phyloP scores from a whole-genome alignment of 1,139 yeast species.

The Eremothecium gossypii region DNA sequence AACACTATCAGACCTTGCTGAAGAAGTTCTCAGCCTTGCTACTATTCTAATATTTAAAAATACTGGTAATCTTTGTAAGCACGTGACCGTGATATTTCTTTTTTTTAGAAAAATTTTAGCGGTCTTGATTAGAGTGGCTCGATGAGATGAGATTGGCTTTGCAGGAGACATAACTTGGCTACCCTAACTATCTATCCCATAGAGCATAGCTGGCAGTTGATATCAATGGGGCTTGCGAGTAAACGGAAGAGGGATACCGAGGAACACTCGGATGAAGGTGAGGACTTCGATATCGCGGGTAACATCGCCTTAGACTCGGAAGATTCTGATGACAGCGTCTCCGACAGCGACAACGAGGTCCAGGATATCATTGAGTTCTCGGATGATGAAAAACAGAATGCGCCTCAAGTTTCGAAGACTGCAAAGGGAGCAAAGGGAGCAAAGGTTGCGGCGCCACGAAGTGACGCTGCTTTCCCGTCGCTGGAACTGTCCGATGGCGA shows the following conservation, averaged over 20 bases:
- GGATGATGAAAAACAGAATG: conserved; percentile 22
- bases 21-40: no score
- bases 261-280: conserved; percentile 42
- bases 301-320: conserved; percentile 45
- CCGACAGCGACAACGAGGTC: conserved; percentile 33
- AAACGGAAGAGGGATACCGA: conserved; percentile 11
- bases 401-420: conserved; percentile 17
- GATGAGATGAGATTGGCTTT: no score
- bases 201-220: not conserved
- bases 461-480: conserved; percentile 42
- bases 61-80: no score
- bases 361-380: conserved; percentile 47
- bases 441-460: conserved; percentile 13
- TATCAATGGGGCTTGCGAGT: conserved; percentile 2
- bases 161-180: no score
- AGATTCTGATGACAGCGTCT: conserved; percentile 31
- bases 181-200: no score
- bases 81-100: no score
- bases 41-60: no score
- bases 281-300: conserved; percentile 59
- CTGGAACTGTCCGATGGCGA: conserved; percentile 64
- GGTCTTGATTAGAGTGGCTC: no score
- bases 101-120: no score
- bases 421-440: conserved; percentile 14
- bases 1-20: no score